phyloP scores from a whole-genome alignment of 257 asterid species.

The Nicotiana tabacum region DNA sequence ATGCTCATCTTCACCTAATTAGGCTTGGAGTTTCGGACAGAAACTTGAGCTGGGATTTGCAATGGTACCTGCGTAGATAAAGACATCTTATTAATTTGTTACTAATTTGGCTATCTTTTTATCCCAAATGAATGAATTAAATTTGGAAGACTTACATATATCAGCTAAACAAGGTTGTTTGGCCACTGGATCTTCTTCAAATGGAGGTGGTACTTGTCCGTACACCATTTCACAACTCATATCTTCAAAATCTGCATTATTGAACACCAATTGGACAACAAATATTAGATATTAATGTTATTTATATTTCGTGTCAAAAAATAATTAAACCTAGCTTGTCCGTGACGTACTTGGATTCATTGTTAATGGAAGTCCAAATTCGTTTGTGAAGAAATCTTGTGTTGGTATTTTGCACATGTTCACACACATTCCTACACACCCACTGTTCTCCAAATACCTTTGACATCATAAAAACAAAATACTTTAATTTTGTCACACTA shows the following conservation, averaged over 20 bases:
- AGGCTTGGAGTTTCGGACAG: constrained; percentile 63
- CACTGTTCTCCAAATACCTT: constrained; percentile 94
- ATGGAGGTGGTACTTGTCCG: constrained; percentile 73
- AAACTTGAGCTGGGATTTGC: constrained; percentile 52
- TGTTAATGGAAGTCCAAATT: constrained; percentile 92
- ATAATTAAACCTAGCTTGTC: no score
- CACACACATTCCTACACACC: constrained; percentile 91
- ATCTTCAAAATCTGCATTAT: constrained; percentile 72
- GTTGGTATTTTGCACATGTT: constrained; percentile 98
- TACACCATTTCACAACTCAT: constrained; percentile 96
- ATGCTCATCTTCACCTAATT: not conserved
- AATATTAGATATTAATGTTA: not conserved
- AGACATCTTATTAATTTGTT: not conserved
- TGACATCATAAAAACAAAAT: not conserved
- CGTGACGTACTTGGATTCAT: constrained; percentile 68
- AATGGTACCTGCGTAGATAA: constrained; percentile 49
- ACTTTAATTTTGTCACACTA: not conserved
- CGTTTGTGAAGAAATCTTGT: constrained; percentile 92
- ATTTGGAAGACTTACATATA: constrained; percentile 41
- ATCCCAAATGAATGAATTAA: not conserved
- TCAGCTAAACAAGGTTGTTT: constrained; percentile 69
- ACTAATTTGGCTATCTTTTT: not conserved
- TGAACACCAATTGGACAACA: not conserved
- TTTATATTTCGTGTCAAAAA: not conserved
- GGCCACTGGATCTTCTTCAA: constrained; percentile 74